Base-by-base conservation (phyloP, 78 protist genomes). In the Dictyostelium intermedium region DNA sequence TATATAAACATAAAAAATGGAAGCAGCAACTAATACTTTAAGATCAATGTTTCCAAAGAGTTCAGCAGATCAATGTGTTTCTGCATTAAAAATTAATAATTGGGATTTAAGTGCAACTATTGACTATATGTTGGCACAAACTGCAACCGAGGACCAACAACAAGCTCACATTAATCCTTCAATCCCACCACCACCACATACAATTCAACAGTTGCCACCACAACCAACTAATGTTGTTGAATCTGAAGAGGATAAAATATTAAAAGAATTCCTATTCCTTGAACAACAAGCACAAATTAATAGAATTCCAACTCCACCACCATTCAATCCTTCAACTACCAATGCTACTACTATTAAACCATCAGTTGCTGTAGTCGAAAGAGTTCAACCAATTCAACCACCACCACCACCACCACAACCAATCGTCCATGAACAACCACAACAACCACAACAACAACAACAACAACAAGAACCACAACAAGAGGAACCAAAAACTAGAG, bases 11-110 rank as follows among this genome's bases (percentile, higher is more conserved):
- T 47, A 47, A 18, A 63, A 23, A 23, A 63, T 63, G 74, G 74
- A 66, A 3, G 20, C 34, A 10, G 74, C 74, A 66, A 25, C 35
- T 1, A 25, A n/a, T 25, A 66, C 74, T 34, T n/a, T 89, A 47
- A 89, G 82, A 80, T 18, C 83, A 18, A 89, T 89, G 94, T 89
- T 89, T 72, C 94, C 94, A 79, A 80, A 81, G 20, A 35, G 69
- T 30, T 66, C 94, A 41, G 69, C 79, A 37, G 94, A 89, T 3
- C 76, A 66, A 45, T 43, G 53, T 30, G 63, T 89, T 13, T 45
- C 27, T 20, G 80, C 94, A 37, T 70, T 89, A 43, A 79, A 89
- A 74, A 16, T 35, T 5, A 74, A 69, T 56, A 78, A 89, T 35
- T 89, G 86, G 87, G 82, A 89, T 70, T 32, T 89, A 37, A 81